phyloP scores from a whole-genome alignment of 805 yeast species.

The Barnettozyma populi region DNA sequence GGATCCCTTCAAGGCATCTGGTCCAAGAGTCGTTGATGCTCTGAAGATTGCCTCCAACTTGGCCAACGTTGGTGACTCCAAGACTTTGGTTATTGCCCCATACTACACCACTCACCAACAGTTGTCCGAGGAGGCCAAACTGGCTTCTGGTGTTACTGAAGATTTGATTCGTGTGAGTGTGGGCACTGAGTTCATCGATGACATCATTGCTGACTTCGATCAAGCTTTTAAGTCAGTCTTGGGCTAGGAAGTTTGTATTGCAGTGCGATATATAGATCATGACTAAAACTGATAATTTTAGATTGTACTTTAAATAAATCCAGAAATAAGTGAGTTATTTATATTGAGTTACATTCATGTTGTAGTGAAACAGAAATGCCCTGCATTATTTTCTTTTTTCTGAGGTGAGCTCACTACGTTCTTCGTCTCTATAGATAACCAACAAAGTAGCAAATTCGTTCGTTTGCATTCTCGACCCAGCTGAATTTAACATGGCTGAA shows the following conservation, averaged over 20 bases:
- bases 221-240: conserved; percentile 71
- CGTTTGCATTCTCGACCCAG: no score
- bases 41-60: conserved; percentile 84
- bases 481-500: no score
- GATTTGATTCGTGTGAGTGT: conserved; percentile 85
- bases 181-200: conserved; percentile 90
- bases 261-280: background rate
- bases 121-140: conserved; percentile 73
- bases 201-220: conserved; percentile 82
- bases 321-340: no score
- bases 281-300: background rate
- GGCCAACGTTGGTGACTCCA: conserved; percentile 96
- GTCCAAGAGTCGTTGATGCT: conserved; percentile 78
- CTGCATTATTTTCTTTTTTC: no score
- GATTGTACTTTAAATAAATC: no score
- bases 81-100: conserved; percentile 93
- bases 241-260: conserved; percentile 12
- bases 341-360: no score
- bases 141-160: conserved; percentile 79
- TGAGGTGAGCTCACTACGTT: no score
- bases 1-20: conserved; percentile 66
- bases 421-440: no score
- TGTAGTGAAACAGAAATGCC: no score
- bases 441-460: no score
- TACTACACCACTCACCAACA: conserved; percentile 96